A percentile compares a stretch with the other conserved stretches of the same genome.
phyloP scores from a whole-genome alignment of 163 green algal species.

The Prototheca cutis region DNA sequence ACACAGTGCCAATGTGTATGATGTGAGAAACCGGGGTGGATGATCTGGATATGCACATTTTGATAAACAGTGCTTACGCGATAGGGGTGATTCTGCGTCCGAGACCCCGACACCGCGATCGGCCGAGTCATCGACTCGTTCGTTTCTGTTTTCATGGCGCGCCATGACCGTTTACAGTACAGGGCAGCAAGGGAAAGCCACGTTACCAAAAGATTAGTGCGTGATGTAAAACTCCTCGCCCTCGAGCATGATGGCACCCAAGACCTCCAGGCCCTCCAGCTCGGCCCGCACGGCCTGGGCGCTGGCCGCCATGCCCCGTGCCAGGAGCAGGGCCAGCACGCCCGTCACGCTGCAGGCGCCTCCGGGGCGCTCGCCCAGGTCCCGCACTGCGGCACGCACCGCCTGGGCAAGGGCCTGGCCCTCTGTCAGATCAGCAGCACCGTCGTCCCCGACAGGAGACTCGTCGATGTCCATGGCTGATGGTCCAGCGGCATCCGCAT shows the following conservation, averaged over 20 bases:
- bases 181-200: no score
- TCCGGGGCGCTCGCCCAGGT: constrained; percentile 7
- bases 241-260: constrained; percentile 14
- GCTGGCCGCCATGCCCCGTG: constrained; percentile 5
- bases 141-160: no score
- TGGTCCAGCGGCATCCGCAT: not conserved
- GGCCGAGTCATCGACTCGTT: no score
- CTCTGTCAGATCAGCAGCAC: not conserved
- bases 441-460: constrained; percentile 10
- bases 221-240: constrained; percentile 22
- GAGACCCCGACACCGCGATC: no score
- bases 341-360: constrained; percentile 20
- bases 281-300: constrained; percentile 2
- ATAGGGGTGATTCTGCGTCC: no score
- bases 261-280: constrained; percentile 12
- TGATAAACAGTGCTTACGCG: no score
- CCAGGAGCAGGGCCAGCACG: constrained; percentile 15
- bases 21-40: no score
- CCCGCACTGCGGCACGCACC: constrained; percentile 11
- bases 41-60: no score
- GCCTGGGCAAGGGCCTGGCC: not conserved
- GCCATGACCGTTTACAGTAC: no score
- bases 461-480: constrained; percentile 8
- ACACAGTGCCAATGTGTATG: no score
- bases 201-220: constrained; percentile 4